Evolutionary conservation across 495 filamentous ascomycete species (phyloP).

Genomic region (Antarctomyces pellizariae): DNA sequence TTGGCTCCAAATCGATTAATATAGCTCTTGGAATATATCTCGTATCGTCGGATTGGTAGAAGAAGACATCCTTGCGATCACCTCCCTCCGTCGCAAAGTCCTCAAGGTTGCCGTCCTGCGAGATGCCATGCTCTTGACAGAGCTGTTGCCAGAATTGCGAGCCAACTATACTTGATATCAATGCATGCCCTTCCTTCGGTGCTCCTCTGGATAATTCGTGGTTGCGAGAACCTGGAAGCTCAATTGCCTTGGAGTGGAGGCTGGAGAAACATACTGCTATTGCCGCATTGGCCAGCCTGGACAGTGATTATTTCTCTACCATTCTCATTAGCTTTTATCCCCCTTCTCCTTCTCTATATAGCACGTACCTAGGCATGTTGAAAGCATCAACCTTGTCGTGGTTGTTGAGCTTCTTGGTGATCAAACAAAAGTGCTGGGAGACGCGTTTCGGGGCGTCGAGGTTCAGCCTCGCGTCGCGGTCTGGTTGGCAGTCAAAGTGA

Average conservation of each 20-base stretch:
- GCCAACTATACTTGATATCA: constrained; percentile 33
- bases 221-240: background rate
- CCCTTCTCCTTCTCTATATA: too few species aligned
- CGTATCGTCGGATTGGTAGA: constrained; percentile 97
- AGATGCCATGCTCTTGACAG: constrained; percentile 94
- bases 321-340: constrained; percentile 7
- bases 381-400: too few species aligned
- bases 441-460: too few species aligned
- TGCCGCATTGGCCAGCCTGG: constrained; percentile 97
- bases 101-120: constrained; percentile 85
- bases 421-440: too few species aligned
- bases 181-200: constrained; percentile 5
- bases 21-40: constrained; percentile 95
- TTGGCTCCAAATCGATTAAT: constrained; percentile 79
- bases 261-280: constrained; percentile 52
- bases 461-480: too few species aligned
- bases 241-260: background rate
- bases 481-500: too few species aligned
- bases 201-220: constrained; percentile 2
- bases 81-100: constrained; percentile 91
- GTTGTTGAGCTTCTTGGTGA: too few species aligned
- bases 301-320: constrained; percentile 97
- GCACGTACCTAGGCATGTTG: too few species aligned
- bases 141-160: constrained; percentile 95
- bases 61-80: constrained; percentile 97